Percentiles rank a stretch among this genome's conserved stretches.
These are phyloP conservation scores for Dactylonectria macrodidyma DNA, from an alignment of 2,329 filamentous ascomycete species.

Conservation along the genomic window DNA sequence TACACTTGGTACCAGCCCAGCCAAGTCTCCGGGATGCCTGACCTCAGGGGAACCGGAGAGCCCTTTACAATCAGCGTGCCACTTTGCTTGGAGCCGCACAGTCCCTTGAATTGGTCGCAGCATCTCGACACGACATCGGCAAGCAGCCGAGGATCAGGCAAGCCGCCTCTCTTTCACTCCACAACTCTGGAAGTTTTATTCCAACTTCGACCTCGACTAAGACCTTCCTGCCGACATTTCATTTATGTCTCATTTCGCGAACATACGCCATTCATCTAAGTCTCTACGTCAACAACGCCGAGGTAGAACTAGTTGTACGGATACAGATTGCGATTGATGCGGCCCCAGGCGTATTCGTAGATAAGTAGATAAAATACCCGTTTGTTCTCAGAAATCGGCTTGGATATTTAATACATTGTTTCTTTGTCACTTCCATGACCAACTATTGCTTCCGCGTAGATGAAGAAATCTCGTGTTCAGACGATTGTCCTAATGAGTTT, in stretches of 20 bases:
- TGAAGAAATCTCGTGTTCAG: no score
- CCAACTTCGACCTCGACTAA: neutral
- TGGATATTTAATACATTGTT: neutral
- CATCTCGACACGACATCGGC: neutral
- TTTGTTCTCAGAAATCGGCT: neutral
- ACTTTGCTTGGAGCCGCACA: neutral
- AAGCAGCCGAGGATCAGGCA: neutral
- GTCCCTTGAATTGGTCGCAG: neutral
- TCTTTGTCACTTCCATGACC: neutral
- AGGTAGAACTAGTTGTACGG: neutral
- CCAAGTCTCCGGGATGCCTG: neutral
- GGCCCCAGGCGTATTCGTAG: neutral
- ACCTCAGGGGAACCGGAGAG: neutral
- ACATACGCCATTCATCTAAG: conserved; percentile 2
- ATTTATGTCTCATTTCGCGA: conserved; percentile 8
- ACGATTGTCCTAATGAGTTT: neutral
- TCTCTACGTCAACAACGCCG: neutral
- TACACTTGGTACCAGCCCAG: neutral
- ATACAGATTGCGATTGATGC: neutral
- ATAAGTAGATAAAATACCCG: neutral
- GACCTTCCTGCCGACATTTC: conserved; percentile 8
- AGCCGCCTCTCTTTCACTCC: neutral
- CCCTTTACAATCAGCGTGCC: neutral
- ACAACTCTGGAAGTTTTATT: neutral
- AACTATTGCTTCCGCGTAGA: neutral